Evolutionary conservation across 176 grass and related monocot species (phyloP), one percentile per base, ranked within the genome.

Genomic region (Phoenix roebelenii): DNA sequence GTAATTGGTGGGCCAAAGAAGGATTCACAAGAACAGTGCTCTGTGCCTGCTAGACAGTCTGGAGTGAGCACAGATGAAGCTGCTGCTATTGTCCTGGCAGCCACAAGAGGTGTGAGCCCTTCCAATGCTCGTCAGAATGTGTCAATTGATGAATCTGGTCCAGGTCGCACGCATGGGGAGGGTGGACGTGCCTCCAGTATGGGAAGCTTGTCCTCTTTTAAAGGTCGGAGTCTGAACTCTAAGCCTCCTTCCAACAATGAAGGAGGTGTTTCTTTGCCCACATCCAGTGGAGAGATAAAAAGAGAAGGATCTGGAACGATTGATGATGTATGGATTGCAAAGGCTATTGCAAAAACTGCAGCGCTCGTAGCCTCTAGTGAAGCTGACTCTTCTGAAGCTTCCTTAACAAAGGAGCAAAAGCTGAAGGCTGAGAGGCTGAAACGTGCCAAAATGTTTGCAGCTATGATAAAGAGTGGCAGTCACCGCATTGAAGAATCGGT

Each of bases 251-350:
- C 86, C 64, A 75, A 73, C 63, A 68, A 56, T 25, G 77, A 69
- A 58, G n/a, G 57, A 9, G 70, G 60, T 60, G 71, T 60, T 57
- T 85, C 65, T 57, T 85, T 77, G 66, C 49, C 69, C 61, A 70
- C 77, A n/a, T 74, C 61, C 54, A 74, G 70, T 54, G 60, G 59
- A 16, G 81, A 75, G 24, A 61, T 32, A 5, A 78, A 62, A 39
- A 84, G 64, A 50, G 69, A 73, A 69, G 25, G 61, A 63, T 35
- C 67, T 16, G 72, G 74, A 66, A 76, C 70, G 24, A 73, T 81
- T 50, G 92, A 97, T 85, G 87, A 97, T 65, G 78, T 83, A 56
- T 97, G 92, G 92, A 97, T 97, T 70, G 69, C 78, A 4, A 85
- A 91, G 52, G 80, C 87, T 23, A 97, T 97, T 20, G 83, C 87